Evolutionary conservation across 139 green algal species (phyloP).

Genomic region (Tetradesmus lagerheimii): DNA sequence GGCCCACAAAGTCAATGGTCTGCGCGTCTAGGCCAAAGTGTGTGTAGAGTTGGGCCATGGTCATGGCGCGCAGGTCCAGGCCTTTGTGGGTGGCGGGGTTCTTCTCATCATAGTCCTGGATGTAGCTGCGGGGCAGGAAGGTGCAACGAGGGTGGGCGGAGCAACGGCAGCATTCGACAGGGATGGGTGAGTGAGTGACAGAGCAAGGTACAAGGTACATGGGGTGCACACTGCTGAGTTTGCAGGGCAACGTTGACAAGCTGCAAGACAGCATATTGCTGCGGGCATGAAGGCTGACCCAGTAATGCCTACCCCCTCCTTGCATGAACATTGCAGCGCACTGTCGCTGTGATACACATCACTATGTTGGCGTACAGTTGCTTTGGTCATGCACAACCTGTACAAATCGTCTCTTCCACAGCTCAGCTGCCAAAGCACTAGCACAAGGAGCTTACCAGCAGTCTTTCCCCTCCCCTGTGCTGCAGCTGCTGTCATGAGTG

Average conservation of each 20-base stretch:
- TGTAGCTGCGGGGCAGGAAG: slow-evolving; percentile 71
- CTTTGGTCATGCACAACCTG: too few relatives aligned
- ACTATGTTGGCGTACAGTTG: too few relatives aligned
- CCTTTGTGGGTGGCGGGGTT: slow-evolving; percentile 90
- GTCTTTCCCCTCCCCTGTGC: background rate
- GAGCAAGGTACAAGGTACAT: too few relatives aligned
- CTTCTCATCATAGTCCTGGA: slow-evolving; percentile 91
- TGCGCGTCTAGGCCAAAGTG: slow-evolving; percentile 87
- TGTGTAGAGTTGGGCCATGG: slow-evolving; percentile 91
- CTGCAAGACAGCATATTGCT: too few relatives aligned
- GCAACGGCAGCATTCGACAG: background rate
- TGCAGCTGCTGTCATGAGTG: background rate
- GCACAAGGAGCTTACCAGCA: too few relatives aligned
- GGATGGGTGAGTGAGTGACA: too few relatives aligned
- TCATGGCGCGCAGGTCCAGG: slow-evolving; percentile 88
- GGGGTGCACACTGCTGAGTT: background rate
- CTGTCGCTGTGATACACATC: too few relatives aligned
- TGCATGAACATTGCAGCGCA: too few relatives aligned
- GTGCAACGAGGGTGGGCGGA: background rate
- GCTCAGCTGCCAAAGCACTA: too few relatives aligned
- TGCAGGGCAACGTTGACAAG: background rate
- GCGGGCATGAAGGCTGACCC: too few relatives aligned
- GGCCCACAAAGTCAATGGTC: slow-evolving; percentile 97
- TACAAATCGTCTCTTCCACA: background rate
- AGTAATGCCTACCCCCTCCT: too few relatives aligned